phyloP scores from a whole-genome alignment of 345 rosid genomes.

The Eucalyptus fibrosa region DNA sequence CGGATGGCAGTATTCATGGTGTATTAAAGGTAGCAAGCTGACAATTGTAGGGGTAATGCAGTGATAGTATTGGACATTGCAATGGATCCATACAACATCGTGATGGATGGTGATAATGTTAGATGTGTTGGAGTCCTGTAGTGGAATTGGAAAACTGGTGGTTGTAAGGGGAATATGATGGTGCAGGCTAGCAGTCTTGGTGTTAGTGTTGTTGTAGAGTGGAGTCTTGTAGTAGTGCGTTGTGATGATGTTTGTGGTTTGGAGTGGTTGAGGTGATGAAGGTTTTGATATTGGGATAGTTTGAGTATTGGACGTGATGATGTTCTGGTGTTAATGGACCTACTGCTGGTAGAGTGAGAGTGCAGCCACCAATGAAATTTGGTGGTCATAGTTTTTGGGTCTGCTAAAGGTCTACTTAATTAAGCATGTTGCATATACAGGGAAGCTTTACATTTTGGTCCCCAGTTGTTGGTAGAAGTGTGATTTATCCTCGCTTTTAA shows the following conservation, averaged over 20 bases:
- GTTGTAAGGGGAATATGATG: neutral
- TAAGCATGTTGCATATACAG: neutral
- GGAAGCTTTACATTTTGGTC: neutral
- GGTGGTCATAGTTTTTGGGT: neutral
- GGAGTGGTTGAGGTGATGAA: neutral
- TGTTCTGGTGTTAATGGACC: neutral
- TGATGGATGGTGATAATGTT: neutral
- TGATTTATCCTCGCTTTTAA: neutral
- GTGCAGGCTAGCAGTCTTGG: neutral
- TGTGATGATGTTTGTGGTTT: neutral
- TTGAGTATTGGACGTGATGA: neutral
- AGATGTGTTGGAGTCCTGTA: neutral
- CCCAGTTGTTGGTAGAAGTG: neutral
- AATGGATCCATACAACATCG: neutral
- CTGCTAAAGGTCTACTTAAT: neutral
- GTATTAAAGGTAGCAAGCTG: neutral
- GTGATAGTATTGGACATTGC: neutral
- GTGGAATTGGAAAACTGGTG: neutral
- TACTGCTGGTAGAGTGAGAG: neutral
- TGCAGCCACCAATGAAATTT: neutral
- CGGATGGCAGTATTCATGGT: neutral
- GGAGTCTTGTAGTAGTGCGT: neutral
- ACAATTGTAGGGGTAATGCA: neutral
- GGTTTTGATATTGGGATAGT: neutral
- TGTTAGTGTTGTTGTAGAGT: neutral